Evolutionary conservation across 2,329 filamentous ascomycete species (phyloP).

Genomic region (Calonectria multiphialidica): DNA sequence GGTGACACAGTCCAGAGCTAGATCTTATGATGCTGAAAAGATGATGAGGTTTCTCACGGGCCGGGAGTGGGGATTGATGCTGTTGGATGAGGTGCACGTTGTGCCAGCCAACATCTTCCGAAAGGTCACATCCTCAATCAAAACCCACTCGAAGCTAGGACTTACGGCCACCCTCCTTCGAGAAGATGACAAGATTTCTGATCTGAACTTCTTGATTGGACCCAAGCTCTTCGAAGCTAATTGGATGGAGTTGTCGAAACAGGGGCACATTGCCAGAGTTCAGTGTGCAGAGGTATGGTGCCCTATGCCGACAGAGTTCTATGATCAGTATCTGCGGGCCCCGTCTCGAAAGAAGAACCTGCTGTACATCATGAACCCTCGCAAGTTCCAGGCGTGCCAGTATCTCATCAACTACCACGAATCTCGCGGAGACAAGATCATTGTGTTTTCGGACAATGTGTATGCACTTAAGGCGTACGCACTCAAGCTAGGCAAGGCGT

Average conservation of each 20-base stretch:
- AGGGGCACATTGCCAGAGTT: constrained; percentile 96
- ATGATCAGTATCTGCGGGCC: constrained; percentile 88
- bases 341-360: constrained; percentile 62
- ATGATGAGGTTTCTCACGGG: constrained; percentile 95
- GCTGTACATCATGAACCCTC: constrained; percentile 97
- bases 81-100: constrained; percentile 97
- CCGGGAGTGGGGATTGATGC: constrained; percentile 97
- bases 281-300: constrained; percentile 99
- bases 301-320: constrained; percentile 98
- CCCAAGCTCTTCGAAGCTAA: constrained; percentile 98
- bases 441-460: constrained; percentile 98
- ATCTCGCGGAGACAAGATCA: constrained; percentile 94
- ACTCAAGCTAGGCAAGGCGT: constrained; percentile 84
- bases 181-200: constrained; percentile 98
- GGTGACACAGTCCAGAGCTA: constrained; percentile 91
- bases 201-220: constrained; percentile 96
- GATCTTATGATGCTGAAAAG: constrained; percentile 93
- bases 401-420: constrained; percentile 99
- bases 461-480: constrained; percentile 92
- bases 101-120: constrained; percentile 97
- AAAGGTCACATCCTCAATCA: constrained; percentile 92
- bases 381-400: constrained; percentile 97
- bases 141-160: constrained; percentile 94
- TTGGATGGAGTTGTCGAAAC: constrained; percentile 98
- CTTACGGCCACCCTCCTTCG: constrained; percentile 93